Conservation (phyloP, 2,329 filamentous ascomycete species). For the Aspergillus pseudotamarii region DNA sequence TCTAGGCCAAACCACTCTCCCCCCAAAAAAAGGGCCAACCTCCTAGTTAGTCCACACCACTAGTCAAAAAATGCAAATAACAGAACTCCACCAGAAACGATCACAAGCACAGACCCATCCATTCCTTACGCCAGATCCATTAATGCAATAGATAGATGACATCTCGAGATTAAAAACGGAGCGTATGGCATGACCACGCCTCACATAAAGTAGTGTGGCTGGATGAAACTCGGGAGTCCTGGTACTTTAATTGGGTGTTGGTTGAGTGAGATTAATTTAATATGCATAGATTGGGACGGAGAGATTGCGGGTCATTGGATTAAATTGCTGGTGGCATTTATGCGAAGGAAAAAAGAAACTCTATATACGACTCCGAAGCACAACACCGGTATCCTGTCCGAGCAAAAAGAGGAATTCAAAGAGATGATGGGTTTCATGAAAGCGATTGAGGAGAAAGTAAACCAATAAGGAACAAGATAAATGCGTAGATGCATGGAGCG, state of each 20-base stretch:
- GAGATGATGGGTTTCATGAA: background rate
- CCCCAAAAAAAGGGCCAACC: background rate
- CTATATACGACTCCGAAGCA: background rate
- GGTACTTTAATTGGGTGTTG: background rate
- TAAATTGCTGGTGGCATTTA: background rate
- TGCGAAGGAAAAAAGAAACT: background rate
- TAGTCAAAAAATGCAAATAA: too few relatives aligned
- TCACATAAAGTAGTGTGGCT: background rate
- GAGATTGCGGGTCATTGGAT: background rate
- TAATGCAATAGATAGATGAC: too few relatives aligned
- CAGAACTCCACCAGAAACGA: background rate
- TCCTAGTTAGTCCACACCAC: background rate
- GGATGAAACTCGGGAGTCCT: background rate
- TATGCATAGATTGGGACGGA: background rate
- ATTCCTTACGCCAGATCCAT: too few relatives aligned
- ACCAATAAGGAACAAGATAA: background rate
- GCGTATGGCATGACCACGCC: background rate
- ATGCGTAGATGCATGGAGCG: background rate
- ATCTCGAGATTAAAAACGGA: background rate
- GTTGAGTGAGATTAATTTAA: background rate
- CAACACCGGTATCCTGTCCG: background rate
- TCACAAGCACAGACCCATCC: background rate
- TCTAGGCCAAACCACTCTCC: too few relatives aligned
- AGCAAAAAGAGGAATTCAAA: background rate
- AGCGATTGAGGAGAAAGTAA: background rate